Evolutionary conservation across 2,329 filamentous ascomycete species (phyloP), one percentile per base, ranked within the genome.

Genomic region (Aspergillus hortae): DNA sequence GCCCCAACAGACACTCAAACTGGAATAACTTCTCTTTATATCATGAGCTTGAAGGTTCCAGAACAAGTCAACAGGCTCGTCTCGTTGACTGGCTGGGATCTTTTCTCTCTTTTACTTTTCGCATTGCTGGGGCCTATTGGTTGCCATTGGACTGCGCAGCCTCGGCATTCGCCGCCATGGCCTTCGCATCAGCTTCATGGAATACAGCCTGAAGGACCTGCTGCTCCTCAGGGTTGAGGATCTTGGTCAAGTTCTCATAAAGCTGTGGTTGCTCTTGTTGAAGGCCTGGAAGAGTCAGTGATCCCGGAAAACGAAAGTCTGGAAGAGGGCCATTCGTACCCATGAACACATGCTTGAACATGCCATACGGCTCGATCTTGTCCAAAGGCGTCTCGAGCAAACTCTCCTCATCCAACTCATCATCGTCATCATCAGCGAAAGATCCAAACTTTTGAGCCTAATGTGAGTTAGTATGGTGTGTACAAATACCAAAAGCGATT

Each of bases 311-410:
- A 4, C 38, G 11, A 5, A 21, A 6, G 21, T 21, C 23, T 30
- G 9, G 15, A 49, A 41, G 4, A 14, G 10, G 21, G 9, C 21
- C 84, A 7, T 21, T 84, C 89, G 72, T 84, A 96, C 92, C 88
- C 67, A 92, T 73, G 60, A 97, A 77, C 15, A 89, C 86, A 56
- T 82, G 80, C 69, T 90, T 88, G 81, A 99, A 96, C 56, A 96
- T 78, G 67, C 86, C 83, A 66, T 99, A 99, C 2, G 92, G 92
- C 74, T 99, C 94, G 56, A 99, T 81, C 75, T 94, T 94, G 72
- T 99, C 94, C 21, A 99, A 80, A 14, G 92, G 92, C 11, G 92
- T 95, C 73, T 99, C 94, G 2, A 99, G 83, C 47, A 97, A 79
- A 53, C 90, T 88, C 69, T 92, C 92, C 64, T 97, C 94, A 70